A percentile compares a stretch with the other conserved stretches of the same genome.
Evolutionary conservation across 176 grass and related monocot genomes (phyloP).

Genomic region (Oropetium thomaeum): DNA sequence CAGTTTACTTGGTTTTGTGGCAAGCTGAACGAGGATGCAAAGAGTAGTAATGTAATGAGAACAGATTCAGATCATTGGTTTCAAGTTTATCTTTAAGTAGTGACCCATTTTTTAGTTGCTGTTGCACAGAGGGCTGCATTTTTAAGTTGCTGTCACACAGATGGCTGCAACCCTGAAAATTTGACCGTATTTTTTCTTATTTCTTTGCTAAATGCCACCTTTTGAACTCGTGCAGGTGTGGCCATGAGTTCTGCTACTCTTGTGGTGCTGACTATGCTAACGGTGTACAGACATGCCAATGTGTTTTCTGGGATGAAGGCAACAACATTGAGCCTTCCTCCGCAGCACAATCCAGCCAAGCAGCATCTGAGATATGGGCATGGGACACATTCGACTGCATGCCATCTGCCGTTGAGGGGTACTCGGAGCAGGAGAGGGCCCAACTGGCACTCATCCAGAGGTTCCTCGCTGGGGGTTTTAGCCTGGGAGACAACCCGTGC

Average conservation of each 20-base stretch:
- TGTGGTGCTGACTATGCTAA: slow-evolving; percentile 72
- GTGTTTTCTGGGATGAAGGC: slow-evolving; percentile 66
- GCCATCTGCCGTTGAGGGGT: slow-evolving; percentile 61
- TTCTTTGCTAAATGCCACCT: neutral
- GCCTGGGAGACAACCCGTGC: slow-evolving; percentile 67
- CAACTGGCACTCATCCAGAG: slow-evolving; percentile 91
- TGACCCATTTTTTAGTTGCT: neutral
- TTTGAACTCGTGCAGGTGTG: slow-evolving; percentile 62
- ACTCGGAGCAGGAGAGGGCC: slow-evolving; percentile 93
- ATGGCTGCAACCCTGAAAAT: neutral
- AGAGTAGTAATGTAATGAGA: neutral
- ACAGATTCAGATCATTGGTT: neutral
- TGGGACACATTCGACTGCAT: slow-evolving; percentile 92
- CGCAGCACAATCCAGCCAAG: slow-evolving; percentile 37
- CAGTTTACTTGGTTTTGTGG: neutral
- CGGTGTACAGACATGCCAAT: slow-evolving; percentile 85
- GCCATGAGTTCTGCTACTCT: slow-evolving; percentile 95
- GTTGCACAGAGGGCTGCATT: neutral
- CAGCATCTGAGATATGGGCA: slow-evolving; percentile 71
- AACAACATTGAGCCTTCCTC: slow-evolving; percentile 34
- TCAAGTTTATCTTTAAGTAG: neutral
- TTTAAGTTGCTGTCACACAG: neutral
- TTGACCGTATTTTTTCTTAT: neutral
- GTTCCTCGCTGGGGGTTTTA: slow-evolving; percentile 80
- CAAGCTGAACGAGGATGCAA: neutral